Percentiles rank a stretch among this genome's conserved stretches.
phyloP scores from a whole-genome alignment of 345 rosid species.

The Pistacia atlantica region DNA sequence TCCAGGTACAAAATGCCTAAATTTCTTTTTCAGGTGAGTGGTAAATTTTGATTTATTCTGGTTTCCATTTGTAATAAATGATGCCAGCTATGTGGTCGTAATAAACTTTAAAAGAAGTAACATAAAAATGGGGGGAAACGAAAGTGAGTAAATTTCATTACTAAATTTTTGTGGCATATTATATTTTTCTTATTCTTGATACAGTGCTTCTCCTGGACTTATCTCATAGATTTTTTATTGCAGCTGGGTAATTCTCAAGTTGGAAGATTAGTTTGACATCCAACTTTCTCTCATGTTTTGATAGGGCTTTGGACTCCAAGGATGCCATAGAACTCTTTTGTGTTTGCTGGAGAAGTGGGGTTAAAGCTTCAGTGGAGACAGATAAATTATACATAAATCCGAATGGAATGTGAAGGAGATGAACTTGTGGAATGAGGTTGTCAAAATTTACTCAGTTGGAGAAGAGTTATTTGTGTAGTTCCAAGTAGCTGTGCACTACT shows the following conservation, averaged over 20 bases:
- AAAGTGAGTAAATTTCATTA: neutral
- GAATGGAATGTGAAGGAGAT: too few species aligned
- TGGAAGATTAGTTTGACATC: neutral
- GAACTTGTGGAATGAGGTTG: too few species aligned
- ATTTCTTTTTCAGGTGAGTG: constrained; percentile 4
- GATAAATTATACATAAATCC: neutral
- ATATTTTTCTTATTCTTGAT: neutral
- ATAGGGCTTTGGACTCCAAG: neutral
- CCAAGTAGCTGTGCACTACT: too few species aligned
- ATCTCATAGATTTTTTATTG: neutral
- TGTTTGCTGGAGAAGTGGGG: constrained; percentile 6
- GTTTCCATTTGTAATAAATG: neutral
- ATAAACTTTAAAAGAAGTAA: neutral
- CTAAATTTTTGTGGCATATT: neutral
- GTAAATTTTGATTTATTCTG: neutral
- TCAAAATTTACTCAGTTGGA: too few species aligned
- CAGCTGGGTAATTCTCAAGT: neutral
- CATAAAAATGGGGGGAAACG: neutral
- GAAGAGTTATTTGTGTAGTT: too few species aligned
- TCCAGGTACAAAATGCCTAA: neutral
- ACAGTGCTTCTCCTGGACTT: neutral
- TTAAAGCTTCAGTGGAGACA: neutral
- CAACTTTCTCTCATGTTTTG: neutral
- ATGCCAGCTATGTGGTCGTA: neutral
- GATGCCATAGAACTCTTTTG: neutral